phyloP scores from a whole-genome alignment of 2,329 filamentous ascomycete genomes.

The Pseudocercospora cruenta region DNA sequence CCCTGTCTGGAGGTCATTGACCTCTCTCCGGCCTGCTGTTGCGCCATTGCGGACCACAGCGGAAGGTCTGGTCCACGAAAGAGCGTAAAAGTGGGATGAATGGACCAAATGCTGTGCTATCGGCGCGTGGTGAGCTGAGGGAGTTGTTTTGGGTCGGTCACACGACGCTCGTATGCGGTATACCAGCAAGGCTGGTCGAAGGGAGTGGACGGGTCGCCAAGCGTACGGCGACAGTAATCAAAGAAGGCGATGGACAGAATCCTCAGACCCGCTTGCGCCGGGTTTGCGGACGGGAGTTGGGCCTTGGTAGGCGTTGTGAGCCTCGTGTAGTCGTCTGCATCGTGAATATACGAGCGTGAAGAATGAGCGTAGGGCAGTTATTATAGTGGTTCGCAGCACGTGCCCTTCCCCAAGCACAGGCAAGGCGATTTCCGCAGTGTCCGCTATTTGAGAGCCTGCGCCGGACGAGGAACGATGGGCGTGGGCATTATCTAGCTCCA shows the following conservation, averaged over 20 bases:
- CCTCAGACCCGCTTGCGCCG: conserved; percentile 56
- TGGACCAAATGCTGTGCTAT: conserved; percentile 15
- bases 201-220: conserved; percentile 24
- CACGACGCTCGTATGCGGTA: conserved; percentile 13
- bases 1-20: conserved; percentile 71
- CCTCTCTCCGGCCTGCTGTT: conserved; percentile 45
- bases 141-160: conserved; percentile 18
- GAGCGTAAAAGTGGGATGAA: conserved; percentile 26
- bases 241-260: conserved; percentile 28
- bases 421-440: neutral
- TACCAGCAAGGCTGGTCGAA: conserved; percentile 5
- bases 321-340: conserved; percentile 35
- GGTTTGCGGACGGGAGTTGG: conserved; percentile 51
- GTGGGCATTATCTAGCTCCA: conserved; percentile 6
- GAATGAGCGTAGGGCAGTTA: conserved; percentile 14
- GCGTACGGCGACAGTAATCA: conserved; percentile 17
- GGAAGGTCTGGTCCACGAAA: conserved; percentile 22
- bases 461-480: neutral
- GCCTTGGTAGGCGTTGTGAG: conserved; percentile 45
- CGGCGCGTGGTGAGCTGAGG: conserved; percentile 3
- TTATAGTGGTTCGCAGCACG: conserved; percentile 5
- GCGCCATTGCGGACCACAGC: conserved; percentile 45
- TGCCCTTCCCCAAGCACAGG: neutral
- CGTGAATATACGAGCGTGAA: conserved; percentile 27
- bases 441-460: neutral